Evolutionary conservation across 1,139 yeast genomes (phyloP), one percentile per base, ranked within the genome.

Genomic region (Magnusiomyces suaveolens): DNA sequence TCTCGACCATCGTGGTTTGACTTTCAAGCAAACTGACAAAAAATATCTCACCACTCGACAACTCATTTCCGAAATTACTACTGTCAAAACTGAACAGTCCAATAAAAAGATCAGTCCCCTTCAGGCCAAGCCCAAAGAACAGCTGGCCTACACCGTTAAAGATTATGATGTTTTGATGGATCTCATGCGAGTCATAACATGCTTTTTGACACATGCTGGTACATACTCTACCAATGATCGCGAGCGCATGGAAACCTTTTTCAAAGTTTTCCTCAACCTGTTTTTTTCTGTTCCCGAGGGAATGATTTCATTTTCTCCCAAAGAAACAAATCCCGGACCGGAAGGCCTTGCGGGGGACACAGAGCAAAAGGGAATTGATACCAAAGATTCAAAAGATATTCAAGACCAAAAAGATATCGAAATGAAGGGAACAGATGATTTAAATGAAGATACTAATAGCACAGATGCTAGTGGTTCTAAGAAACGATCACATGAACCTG

Each of bases 21-120:
- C 97, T 0, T 94, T 92, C 73, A 92, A 92, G 70, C 97, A 92
- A 69, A 88, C 96, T 14, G 99, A 92, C 69, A 92, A 94, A 69
- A 92, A 92, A 69, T 74, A 88, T 56, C 73, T 94, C 61, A 89
- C 97, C 0, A 85, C 95, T 8, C 88, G 92, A 63, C 96, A 89
- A 63, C 74, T 92, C 62, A 83, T 92, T 6, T 84, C 95, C 60
- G 98, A 92, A 68, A 87, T 94, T 55, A 86, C 94, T 60, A 87
- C 96, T 1, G 86, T 90, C 44, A 89, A 90, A 69, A 86, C 88
- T 48, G 97, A 92, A 65, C 97, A 92, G 69, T 79, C 78, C 54
- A 80, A 78, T 55, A 82, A 88, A 70, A 78, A 95, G 65, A 74
- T 87, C 58, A 90, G 87, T 65, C 96, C 96, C 50, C 77, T 88